Conservation (phyloP, 257 asterid species). For the Scutellaria galericulata region DNA sequence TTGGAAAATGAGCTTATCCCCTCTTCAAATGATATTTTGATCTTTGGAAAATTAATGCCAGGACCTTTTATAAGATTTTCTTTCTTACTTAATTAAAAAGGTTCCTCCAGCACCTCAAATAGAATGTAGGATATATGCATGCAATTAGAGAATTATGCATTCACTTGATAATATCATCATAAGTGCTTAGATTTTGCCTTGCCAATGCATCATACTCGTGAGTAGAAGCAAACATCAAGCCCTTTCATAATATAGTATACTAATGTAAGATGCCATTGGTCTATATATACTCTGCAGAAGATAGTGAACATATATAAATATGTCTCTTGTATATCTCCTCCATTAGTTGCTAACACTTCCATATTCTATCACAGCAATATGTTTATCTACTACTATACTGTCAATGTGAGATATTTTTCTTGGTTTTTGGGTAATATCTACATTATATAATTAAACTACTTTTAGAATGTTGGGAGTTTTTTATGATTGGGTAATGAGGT, state of each 20-base stretch:
- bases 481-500: conserved; percentile 5
- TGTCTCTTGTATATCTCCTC: neutral
- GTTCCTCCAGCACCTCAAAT: no score
- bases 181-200: neutral
- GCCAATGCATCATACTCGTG: neutral
- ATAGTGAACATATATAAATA: neutral
- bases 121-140: no score
- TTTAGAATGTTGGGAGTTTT: neutral
- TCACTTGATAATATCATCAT: conserved; percentile 6
- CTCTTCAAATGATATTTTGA: neutral
- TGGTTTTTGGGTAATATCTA: neutral
- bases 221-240: neutral
- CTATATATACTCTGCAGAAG: neutral
- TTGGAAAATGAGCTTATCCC: neutral
- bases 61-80: neutral
- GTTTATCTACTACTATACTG: neutral
- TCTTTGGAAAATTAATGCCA: neutral
- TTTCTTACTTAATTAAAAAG: neutral
- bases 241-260: neutral
- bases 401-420: neutral
- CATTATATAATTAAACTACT: neutral
- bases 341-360: neutral
- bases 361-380: conserved; percentile 3
- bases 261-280: conserved; percentile 1
- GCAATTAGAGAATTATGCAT: neutral